A percentile compares a stretch with the other conserved stretches of the same genome.
phyloP scores from a whole-genome alignment of 352 stramenopile species.

The Pythium vanterpoolii region DNA sequence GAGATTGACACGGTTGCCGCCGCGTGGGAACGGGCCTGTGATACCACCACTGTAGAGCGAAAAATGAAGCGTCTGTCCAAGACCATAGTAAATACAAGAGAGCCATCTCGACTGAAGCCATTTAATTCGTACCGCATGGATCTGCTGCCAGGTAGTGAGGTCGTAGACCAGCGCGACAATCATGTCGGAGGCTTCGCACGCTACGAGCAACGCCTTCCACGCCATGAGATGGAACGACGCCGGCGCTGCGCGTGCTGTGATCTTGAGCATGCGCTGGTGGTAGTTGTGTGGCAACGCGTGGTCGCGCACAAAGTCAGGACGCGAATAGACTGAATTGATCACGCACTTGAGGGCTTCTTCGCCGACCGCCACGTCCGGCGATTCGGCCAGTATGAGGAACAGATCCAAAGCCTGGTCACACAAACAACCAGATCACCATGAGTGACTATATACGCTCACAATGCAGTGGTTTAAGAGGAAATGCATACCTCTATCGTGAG shows the following conservation, averaged over 20 bases:
- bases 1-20: constrained; percentile 26
- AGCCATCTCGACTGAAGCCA: background rate
- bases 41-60: constrained; percentile 20
- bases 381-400: constrained; percentile 31
- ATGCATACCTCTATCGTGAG: constrained; percentile 37
- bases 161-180: constrained; percentile 28
- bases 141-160: constrained; percentile 35
- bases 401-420: constrained; percentile 30
- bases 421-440: background rate
- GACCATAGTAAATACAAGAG: background rate
- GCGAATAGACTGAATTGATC: constrained; percentile 63
- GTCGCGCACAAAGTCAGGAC: constrained; percentile 49
- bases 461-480: background rate
- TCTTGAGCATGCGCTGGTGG: constrained; percentile 23
- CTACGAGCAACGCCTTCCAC: constrained; percentile 58
- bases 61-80: constrained; percentile 44
- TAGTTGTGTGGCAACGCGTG: constrained; percentile 25
- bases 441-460: background rate
- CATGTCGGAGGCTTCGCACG: constrained; percentile 38
- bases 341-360: constrained; percentile 68
- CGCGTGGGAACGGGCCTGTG: constrained; percentile 17
- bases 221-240: constrained; percentile 47
- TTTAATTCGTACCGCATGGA: constrained; percentile 32
- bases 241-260: constrained; percentile 24
- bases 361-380: constrained; percentile 19